Evolutionary conservation across 352 stramenopile species (phyloP), one percentile per base, ranked within the genome.

Genomic region (Globisporangium irregulare): DNA sequence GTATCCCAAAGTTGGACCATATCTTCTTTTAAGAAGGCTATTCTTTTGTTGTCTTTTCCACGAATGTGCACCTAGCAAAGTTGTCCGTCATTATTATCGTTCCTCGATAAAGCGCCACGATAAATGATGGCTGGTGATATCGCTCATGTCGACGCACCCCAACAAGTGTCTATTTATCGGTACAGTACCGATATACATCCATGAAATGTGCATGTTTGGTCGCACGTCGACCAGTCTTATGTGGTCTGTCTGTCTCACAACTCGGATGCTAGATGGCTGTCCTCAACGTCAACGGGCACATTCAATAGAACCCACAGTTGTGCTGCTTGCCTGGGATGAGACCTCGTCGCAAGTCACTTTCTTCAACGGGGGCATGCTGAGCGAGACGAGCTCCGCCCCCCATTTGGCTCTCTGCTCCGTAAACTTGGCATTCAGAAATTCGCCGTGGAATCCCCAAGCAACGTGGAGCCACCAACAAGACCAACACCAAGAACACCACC

Each of bases 371-470:
- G 4, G 1, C 20, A 20, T 20, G 51, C 27, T 14, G 53, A 58
- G 53, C 12, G 29, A 8, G 50, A 57, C 4, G 27, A 25, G 50
- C 50, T 32, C 50, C 4, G 10, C 9, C 9, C 3, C 9, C 10
- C 12, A 36, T 10, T 36, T 36, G 24, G 27, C 6, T 55, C 2
- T 46, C 48, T 36, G 51, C 51, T n/a, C 7, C 24, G 14, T 41
- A 10, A 25, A 59, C 12, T 41, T 29, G 27, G 25, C 54, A 59
- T 59, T 59, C 54, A 59, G 27, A 32, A 43, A 59, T 59, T 18
- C 36, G 54, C 54, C 27, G 27, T 43, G 25, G 54, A 41, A 18
- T 9, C 6, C 53, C 14, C 25, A 29, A 58, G 53, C 54, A 43
- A 29, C 54, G 20, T 18, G 27, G 51, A 32, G 22, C 51, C 12